A percentile compares a stretch with the other conserved stretches of the same genome.
These are phyloP conservation scores for Pilaira anomala DNA, from an alignment of 192 early-diverging fungal genomes.

Conservation along the genomic window DNA sequence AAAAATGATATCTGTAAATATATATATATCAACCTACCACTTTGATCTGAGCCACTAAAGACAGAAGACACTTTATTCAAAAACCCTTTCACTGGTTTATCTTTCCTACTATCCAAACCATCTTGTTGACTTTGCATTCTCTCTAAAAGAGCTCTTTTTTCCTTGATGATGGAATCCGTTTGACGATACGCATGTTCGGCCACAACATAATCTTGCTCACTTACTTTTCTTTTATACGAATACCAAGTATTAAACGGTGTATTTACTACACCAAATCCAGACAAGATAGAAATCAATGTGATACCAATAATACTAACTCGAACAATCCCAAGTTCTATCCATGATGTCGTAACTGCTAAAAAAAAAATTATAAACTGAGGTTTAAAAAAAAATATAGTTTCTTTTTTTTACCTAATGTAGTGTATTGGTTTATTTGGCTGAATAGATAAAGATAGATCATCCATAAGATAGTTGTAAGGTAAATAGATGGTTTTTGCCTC, in stretches of 20 bases:
- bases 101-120: background rate
- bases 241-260: conserved; percentile 83
- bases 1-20: too few species aligned
- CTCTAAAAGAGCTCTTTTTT: conserved; percentile 38
- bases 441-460: conserved; percentile 17
- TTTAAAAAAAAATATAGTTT: background rate
- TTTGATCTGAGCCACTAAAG: background rate
- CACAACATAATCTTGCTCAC: conserved; percentile 1
- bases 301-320: conserved; percentile 89
- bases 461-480: conserved; percentile 28
- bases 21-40: conserved; percentile 1
- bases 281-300: conserved; percentile 87
- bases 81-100: background rate
- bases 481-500: conserved; percentile 5
- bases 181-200: conserved; percentile 53
- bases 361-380: background rate
- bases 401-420: background rate
- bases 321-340: conserved; percentile 72
- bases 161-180: conserved; percentile 60
- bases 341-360: conserved; percentile 25
- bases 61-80: background rate
- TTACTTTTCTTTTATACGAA: conserved; percentile 55
- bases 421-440: conserved; percentile 1
- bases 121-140: background rate
- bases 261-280: conserved; percentile 93